Evolutionary conservation across 805 yeast species (phyloP).

Genomic region (Wickerhamomyces rabaulensis): DNA sequence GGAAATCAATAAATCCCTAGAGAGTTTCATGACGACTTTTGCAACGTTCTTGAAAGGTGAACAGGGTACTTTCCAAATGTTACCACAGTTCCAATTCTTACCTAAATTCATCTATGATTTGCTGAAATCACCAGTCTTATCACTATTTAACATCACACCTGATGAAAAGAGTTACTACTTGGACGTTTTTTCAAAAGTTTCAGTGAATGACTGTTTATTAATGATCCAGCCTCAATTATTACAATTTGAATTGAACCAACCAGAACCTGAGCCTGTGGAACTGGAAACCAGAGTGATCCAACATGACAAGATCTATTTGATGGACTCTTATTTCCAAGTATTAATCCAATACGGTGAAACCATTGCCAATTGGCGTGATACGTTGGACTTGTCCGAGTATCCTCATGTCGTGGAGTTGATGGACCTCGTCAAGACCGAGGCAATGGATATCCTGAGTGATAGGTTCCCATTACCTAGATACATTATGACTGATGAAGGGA

Average conservation of each 20-base stretch:
- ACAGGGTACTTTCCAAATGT: slow-evolving; percentile 70
- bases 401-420: slow-evolving; percentile 75
- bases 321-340: slow-evolving; percentile 94
- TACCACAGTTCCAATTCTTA: slow-evolving; percentile 72
- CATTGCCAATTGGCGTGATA: slow-evolving; percentile 90
- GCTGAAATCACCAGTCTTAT: slow-evolving; percentile 89
- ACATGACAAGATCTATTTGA: slow-evolving; percentile 74
- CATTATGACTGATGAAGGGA: slow-evolving; percentile 93
- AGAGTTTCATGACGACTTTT: slow-evolving; percentile 77
- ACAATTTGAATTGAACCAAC: slow-evolving; percentile 57
- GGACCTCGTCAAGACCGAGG: slow-evolving; percentile 83
- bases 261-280: slow-evolving; percentile 78
- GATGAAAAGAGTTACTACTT: slow-evolving; percentile 95
- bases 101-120: slow-evolving; percentile 93
- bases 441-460: slow-evolving; percentile 78
- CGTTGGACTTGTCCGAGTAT: slow-evolving; percentile 80
- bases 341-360: slow-evolving; percentile 89
- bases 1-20: slow-evolving; percentile 84
- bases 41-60: slow-evolving; percentile 88
- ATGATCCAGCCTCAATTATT: slow-evolving; percentile 96
- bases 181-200: slow-evolving; percentile 80
- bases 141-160: slow-evolving; percentile 93
- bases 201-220: slow-evolving; percentile 81
- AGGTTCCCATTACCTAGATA: slow-evolving; percentile 96
- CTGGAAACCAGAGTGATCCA: slow-evolving; percentile 86